Evolutionary conservation across 305 asterid species (phyloP).

Genomic region (Fraxinus ornus): DNA sequence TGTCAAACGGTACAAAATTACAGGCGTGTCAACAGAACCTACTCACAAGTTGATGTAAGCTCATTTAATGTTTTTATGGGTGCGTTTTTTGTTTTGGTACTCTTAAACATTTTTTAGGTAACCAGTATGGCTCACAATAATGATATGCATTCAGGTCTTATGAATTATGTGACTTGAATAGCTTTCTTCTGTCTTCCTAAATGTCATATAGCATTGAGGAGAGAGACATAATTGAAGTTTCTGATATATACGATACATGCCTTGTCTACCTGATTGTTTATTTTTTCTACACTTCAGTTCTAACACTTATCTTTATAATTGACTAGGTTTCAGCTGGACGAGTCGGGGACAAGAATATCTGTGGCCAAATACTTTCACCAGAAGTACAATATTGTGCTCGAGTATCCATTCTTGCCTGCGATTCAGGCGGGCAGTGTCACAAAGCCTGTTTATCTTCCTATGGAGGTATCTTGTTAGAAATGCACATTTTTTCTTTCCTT

Average conservation of each 20-base stretch:
- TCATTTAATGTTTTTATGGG: background rate
- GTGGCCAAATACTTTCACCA: slow-evolving; percentile 53
- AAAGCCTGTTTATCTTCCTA: slow-evolving; percentile 63
- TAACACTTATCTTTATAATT: background rate
- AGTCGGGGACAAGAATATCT: slow-evolving; percentile 32
- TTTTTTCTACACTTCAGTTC: background rate
- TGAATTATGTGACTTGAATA: background rate
- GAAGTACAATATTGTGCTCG: slow-evolving; percentile 38
- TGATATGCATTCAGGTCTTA: background rate
- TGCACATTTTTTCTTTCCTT: background rate
- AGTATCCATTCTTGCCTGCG: slow-evolving; percentile 53
- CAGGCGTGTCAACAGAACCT: slow-evolving; percentile 43
- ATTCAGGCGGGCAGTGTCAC: slow-evolving; percentile 62
- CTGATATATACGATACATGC: background rate
- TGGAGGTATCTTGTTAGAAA: slow-evolving; percentile 54
- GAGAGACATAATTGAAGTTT: background rate
- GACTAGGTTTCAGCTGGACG: slow-evolving; percentile 58
- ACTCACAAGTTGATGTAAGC: slow-evolving; percentile 44
- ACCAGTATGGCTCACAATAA: background rate
- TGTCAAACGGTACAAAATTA: slow-evolving; percentile 44
- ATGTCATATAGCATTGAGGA: background rate
- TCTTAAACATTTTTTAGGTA: background rate
- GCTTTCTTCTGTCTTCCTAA: background rate
- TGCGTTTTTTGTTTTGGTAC: background rate
- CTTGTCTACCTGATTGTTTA: background rate